These are phyloP conservation scores for Aegle marmelos DNA, from an alignment of 345 rosid genomes.

Conservation along the genomic window DNA sequence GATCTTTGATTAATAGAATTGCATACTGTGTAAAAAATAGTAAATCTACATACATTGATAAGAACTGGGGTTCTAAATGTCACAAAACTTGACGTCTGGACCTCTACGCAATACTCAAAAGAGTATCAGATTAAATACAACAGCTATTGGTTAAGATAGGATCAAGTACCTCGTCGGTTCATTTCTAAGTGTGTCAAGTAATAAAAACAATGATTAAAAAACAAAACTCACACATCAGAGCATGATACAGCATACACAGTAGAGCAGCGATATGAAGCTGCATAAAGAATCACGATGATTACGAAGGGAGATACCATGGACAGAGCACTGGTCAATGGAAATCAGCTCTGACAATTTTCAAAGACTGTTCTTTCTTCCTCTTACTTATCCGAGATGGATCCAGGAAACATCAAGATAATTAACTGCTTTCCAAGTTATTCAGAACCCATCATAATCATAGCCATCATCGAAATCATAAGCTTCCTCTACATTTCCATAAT, in stretches of 20 bases:
- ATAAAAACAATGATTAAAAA: not conserved
- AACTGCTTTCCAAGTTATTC: not conserved
- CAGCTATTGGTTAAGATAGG: not conserved
- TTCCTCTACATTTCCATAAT: slow-evolving; percentile 26
- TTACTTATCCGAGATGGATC: not conserved
- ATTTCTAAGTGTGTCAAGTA: not conserved
- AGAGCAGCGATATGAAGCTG: not conserved
- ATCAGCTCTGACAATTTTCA: not conserved
- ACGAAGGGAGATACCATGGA: not conserved
- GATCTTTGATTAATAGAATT: not conserved
- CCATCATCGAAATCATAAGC: slow-evolving; percentile 19
- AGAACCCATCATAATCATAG: slow-evolving; percentile 22
- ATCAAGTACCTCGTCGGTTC: not conserved
- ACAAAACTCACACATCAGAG: not conserved
- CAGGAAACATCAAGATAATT: not conserved
- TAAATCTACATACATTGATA: not conserved
- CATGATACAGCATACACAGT: not conserved
- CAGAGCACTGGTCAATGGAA: not conserved
- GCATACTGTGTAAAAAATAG: not conserved
- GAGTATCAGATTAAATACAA: not conserved
- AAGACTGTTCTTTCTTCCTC: not conserved
- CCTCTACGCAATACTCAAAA: not conserved
- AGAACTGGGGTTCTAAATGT: not conserved
- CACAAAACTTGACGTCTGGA: not conserved
- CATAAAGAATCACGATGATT: not conserved